Evolutionary conservation across 306 rosid genomes (phyloP), one percentile per base, ranked within the genome.

Genomic region (Astragalus membranaceus): DNA sequence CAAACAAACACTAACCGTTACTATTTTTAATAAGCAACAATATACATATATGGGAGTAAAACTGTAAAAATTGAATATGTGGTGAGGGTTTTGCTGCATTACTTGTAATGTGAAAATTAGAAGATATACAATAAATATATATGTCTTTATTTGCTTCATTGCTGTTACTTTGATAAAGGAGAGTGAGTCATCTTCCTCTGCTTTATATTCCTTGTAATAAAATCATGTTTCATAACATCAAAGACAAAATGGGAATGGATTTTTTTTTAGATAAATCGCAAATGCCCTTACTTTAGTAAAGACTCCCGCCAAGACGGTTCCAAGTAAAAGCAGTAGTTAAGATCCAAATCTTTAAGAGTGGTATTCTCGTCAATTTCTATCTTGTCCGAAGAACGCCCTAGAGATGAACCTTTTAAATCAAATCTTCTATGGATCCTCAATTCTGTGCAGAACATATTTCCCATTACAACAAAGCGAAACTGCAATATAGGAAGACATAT

Each of bases 381-480:
- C 78, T 94, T 94, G 78, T 94, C 99, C 7, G 99, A 84, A 6
- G 99, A 94, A 46, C 99, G 99, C 52, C 99, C 99, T 5, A 89
- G 87, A 44, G 97, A 94, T 36, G 99, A 94, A 77, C 99, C 99
- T 80, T 94, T 94, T 81, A 94, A 83, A 78, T 94, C 99, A 73
- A 80, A 94, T 78, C 99, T 84, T 58, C 96, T 79, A 83, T 94
- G 99, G 75, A 94, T 94, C 85, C 99, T 87, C 73, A 94, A 76
- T 82, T 94, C 97, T 41, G 99, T 94, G 83, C 99, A 94, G 85
- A 94, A 94, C 99, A 94, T 94, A 86, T 94, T 94, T 78, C 99
- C 99, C 99, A 94, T 94, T 64, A 94, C 97, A 36, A 94, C 99
- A 83, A 94, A 94, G 42, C 99, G 95, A 79, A 94, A 94, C 99